Conservation (phyloP, 2,329 filamentous ascomycete genomes). For the Epichloe typhina region DNA sequence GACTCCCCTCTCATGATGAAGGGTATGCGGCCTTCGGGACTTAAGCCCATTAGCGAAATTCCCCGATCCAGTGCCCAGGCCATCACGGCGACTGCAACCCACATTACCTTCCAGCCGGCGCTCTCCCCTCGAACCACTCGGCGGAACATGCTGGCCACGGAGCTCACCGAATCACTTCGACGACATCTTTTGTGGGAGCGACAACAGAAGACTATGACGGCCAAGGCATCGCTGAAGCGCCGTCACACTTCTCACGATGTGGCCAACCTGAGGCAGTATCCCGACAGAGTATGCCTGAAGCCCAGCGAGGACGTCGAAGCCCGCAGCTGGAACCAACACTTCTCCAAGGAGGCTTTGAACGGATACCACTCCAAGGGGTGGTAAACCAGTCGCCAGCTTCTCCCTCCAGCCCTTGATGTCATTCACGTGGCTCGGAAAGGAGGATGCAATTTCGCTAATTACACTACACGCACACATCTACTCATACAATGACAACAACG, state of each 20-base stretch:
- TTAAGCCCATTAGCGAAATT: conserved; percentile 46
- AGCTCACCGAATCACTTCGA: conserved; percentile 84
- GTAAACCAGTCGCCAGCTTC: conserved; percentile 14
- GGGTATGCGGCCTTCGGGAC: conserved; percentile 34
- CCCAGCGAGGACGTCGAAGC: conserved; percentile 50
- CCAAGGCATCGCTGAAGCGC: conserved; percentile 78
- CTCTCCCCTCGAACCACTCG: conserved; percentile 85
- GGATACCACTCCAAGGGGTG: conserved; percentile 32
- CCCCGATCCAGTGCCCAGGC: conserved; percentile 60
- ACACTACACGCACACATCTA: too few species aligned
- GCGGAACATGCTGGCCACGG: conserved; percentile 88
- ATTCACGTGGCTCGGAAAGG: too few species aligned
- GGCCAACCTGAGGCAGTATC: conserved; percentile 73
- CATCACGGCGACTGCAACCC: conserved; percentile 61
- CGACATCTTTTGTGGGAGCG: conserved; percentile 90
- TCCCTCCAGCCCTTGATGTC: background rate
- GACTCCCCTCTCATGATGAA: conserved; percentile 53
- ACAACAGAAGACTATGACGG: conserved; percentile 83
- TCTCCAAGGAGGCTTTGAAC: conserved; percentile 58
- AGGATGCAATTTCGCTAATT: too few species aligned
- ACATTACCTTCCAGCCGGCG: conserved; percentile 52
- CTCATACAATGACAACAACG: too few species aligned
- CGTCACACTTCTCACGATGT: conserved; percentile 85
- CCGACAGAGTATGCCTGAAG: conserved; percentile 50
- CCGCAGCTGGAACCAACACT: conserved; percentile 75